Evolutionary conservation across 2,329 filamentous ascomycete genomes (phyloP), one percentile per base, ranked within the genome.

Genomic region (Nothophoma quercina): DNA sequence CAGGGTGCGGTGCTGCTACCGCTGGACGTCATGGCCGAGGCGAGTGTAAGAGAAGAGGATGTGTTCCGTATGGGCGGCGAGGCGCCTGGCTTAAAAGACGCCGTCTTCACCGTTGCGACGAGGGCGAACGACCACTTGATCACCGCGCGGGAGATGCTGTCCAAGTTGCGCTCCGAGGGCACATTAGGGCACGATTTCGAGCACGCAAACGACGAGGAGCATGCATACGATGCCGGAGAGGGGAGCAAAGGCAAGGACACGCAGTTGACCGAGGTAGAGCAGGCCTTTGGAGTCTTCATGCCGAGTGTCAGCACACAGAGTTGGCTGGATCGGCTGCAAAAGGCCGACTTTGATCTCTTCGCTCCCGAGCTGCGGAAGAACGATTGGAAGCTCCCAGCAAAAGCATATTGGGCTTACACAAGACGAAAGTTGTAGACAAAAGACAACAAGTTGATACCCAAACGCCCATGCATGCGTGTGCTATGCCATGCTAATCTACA

Each of bases 91-190:
- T 80, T 98, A 15, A 87, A 89, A 55, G 93, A 99, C 73, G 93
- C 93, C 3, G 86, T 98, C 1, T 99, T 98, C 75, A 83, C 86
- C 4, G 91, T 99, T 12, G 95, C 95, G 0, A 99, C 95, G 0
- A 85, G 93, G 29, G 95, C 95, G 6, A 96, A 96, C 68, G 95
- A 99, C 71, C 95, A 99, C 75, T 80, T 99, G 26, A 96, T 97
- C 62, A 98, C 93, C 0, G 93, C 90, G 2, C 82, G 92, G 53
- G 91, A 96, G 72, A 96, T 99, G 92, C 75, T 98, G 55, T 88
- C 86, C 67, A 91, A 90, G 65, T 77, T 96, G 16, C 85, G 85
- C 46, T 86, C 85, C 4, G 91, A 92, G 1, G 77, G 88, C 62
- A 87, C 86, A 40, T 85, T 90, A 0, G 91, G 88, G 0, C 93